Conservation (phyloP, 2,329 filamentous ascomycete genomes). For the Davidsoniella virescens region DNA sequence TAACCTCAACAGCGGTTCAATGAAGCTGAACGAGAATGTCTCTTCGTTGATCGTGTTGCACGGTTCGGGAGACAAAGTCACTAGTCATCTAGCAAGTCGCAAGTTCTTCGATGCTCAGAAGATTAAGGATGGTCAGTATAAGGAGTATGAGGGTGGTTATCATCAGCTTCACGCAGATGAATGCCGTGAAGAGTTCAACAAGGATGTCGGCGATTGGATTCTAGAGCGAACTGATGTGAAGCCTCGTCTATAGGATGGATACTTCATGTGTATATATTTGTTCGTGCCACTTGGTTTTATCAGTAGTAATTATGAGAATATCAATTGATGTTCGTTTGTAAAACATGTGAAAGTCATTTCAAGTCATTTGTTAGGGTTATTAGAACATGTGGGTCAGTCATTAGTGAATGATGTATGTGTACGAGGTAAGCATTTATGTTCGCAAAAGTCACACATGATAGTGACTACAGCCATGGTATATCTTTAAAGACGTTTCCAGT, state of each 20-base stretch:
- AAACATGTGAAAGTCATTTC: neutral
- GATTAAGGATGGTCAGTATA: slow-evolving; percentile 53
- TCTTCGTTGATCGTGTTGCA: slow-evolving; percentile 56
- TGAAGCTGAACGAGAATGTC: slow-evolving; percentile 36
- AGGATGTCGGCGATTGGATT: slow-evolving; percentile 52
- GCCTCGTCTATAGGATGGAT: slow-evolving; percentile 22
- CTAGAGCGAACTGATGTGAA: slow-evolving; percentile 24
- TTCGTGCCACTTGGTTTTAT: too few relatives aligned
- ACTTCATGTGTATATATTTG: neutral
- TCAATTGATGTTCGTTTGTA: neutral
- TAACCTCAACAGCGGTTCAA: slow-evolving; percentile 39
- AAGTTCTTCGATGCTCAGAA: slow-evolving; percentile 43
- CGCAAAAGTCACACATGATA: too few relatives aligned
- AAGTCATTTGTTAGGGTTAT: neutral
- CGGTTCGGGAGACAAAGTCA: slow-evolving; percentile 57
- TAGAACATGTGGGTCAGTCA: too few relatives aligned
- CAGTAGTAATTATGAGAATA: too few relatives aligned
- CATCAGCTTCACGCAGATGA: slow-evolving; percentile 56
- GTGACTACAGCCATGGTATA: too few relatives aligned
- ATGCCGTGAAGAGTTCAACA: slow-evolving; percentile 35
- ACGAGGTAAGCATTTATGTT: too few relatives aligned
- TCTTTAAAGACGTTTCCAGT: too few relatives aligned
- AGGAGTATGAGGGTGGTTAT: slow-evolving; percentile 59
- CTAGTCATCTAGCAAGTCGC: slow-evolving; percentile 48
- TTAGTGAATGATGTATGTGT: too few relatives aligned